Evolutionary conservation across 2,329 filamentous ascomycete genomes (phyloP).

Genomic region (Aspergillus pseudotamarii): DNA sequence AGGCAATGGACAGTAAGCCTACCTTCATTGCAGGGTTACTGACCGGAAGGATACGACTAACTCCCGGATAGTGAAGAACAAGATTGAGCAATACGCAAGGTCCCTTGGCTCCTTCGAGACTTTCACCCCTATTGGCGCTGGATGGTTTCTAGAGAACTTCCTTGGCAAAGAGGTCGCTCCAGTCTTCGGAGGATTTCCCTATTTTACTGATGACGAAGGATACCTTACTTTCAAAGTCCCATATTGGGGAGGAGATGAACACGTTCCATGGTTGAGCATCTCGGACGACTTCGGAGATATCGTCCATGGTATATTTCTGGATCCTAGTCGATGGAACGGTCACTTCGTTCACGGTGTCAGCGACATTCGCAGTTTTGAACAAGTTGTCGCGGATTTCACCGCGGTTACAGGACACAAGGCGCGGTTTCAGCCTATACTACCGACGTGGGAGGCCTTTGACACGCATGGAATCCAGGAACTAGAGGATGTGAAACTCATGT

Average conservation of each 20-base stretch:
- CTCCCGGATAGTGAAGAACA: not conserved
- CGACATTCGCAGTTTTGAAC: constrained; percentile 32
- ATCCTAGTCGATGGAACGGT: constrained; percentile 42
- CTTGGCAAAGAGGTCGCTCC: constrained; percentile 37
- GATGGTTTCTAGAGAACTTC: constrained; percentile 51
- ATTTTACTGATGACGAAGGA: constrained; percentile 37
- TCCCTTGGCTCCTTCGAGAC: not conserved
- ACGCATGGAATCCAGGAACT: constrained; percentile 13
- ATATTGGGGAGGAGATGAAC: constrained; percentile 43
- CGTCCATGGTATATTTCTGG: constrained; percentile 49
- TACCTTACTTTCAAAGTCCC: constrained; percentile 41
- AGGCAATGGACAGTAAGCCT: constrained; percentile 38
- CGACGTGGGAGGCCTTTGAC: constrained; percentile 17
- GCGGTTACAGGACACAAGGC: constrained; percentile 4
- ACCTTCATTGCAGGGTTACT: not conserved
- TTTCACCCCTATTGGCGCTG: constrained; percentile 33
- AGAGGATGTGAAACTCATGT: constrained; percentile 17
- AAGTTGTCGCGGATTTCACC: constrained; percentile 35
- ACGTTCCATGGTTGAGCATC: constrained; percentile 45
- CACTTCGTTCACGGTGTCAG: constrained; percentile 44
- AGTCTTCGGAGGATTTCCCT: constrained; percentile 48
- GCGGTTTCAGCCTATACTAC: constrained; percentile 11
- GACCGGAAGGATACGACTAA: not conserved
- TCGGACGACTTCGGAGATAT: constrained; percentile 50
- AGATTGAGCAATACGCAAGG: not conserved